Base-by-base conservation (phyloP, 1,284 basidiomycete genomes). In the Macrocystidia cucumis region DNA sequence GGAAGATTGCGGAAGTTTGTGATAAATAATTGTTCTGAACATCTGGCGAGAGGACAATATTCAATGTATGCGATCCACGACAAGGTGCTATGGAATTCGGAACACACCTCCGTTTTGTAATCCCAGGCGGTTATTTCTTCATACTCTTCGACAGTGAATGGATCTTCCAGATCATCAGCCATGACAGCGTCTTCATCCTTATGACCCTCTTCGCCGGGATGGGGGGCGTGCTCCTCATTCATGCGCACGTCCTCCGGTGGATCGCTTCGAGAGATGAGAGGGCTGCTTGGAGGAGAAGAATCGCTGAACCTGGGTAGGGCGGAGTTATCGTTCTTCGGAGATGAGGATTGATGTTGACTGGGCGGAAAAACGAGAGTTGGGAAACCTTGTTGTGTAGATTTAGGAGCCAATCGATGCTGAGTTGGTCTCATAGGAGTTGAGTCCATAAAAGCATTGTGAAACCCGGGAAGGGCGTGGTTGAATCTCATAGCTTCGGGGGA, bases 41-140 rank as follows among this genome's bases (percentile, higher is more conserved):
- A 84, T 54, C 82, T 85, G 33, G 4, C n/a, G n/a, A n/a, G n/a
- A n/a, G 19, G 41, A 19, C 47, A 37, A 24, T 25, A 30, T 34
- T 17, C 29, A 33, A 17, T 34, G 23, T 35, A 16, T 17, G 24
- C 13, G 29, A 29, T 12, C 12, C 32, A 44, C 7, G 28, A 24
- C 9, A 31, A 29, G 23, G 33, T 5, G 9, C 9, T 23, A 29
- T 2, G 14, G 27, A 22, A 23, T 27, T 24, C 36, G 16, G 48
- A 59, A 37, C n/a, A n/a, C 46, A 84, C 83, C 63, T 79, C 70
- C 18, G 62, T 59, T 38, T 63, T 68, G 71, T 71, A 74, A 43
- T 70, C 66, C 18, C 66, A 56, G 35, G 59, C 54, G 29, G 59
- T 53, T 17, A 63, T 38, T 11, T 49, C 42, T 21, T 65, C 56